Percentiles rank a stretch among this genome's conserved stretches.
Conservation (phyloP, 306 rosid species). For the Sphenostylis stenocarpa region DNA sequence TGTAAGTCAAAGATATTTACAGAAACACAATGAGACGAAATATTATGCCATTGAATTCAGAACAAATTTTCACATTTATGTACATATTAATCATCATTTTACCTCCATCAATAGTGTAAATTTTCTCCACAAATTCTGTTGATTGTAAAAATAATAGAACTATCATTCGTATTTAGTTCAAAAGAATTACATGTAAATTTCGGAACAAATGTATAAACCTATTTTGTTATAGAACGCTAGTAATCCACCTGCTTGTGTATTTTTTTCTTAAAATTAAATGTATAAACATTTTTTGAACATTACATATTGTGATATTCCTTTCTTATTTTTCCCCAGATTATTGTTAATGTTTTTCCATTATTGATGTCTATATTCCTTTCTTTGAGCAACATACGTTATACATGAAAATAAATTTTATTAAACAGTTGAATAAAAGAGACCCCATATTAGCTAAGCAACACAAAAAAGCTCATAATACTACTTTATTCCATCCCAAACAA, state of each 20-base stretch:
- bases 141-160: background rate
- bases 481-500: conserved; percentile 1
- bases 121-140: conserved; percentile 2
- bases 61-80: background rate
- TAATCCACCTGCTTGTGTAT: background rate
- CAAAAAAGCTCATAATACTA: background rate
- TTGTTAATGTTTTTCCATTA: background rate
- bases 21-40: conserved; percentile 8
- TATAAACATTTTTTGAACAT: background rate
- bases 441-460: background rate
- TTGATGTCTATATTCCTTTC: background rate
- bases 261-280: background rate
- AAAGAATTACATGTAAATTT: background rate
- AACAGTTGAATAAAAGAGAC: background rate
- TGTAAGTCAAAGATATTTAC: conserved; percentile 16
- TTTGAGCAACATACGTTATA: background rate
- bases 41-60: background rate
- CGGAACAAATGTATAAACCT: background rate
- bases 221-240: background rate
- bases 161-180: background rate
- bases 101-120: background rate
- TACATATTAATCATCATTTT: background rate
- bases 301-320: background rate
- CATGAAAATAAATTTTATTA: background rate
- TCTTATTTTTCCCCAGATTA: background rate